A percentile compares a stretch with the other conserved stretches of the same genome.
Conservation (phyloP, 257 asterid genomes). For the Henckelia pumila region DNA sequence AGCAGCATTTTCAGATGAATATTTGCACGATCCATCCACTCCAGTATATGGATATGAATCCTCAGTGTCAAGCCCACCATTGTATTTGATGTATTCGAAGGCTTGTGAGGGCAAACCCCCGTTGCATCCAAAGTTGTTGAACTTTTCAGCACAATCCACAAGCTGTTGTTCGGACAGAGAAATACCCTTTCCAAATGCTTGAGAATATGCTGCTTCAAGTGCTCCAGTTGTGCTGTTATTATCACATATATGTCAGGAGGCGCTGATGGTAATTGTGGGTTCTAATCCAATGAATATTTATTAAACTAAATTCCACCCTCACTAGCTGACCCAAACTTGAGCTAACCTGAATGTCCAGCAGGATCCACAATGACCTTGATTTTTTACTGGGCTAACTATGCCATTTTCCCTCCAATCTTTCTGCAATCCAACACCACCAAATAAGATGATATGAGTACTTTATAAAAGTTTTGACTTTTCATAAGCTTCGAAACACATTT, state of each 20-base stretch:
- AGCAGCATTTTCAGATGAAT: constrained; percentile 62
- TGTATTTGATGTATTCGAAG: constrained; percentile 86
- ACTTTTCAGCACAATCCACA: constrained; percentile 93
- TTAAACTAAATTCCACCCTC: not conserved
- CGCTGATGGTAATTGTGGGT: not conserved
- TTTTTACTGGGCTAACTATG: constrained; percentile 83
- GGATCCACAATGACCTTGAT: constrained; percentile 91
- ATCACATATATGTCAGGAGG: constrained; percentile 7
- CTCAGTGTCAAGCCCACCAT: constrained; percentile 91
- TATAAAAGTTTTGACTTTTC: constrained; percentile 1
- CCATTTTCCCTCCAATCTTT: constrained; percentile 90
- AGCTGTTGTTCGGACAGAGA: constrained; percentile 97
- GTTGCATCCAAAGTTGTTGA: constrained; percentile 89
- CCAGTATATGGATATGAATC: constrained; percentile 82
- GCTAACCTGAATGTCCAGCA: constrained; percentile 97
- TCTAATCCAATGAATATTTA: not conserved
- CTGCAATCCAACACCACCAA: constrained; percentile 39
- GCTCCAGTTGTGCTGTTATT: constrained; percentile 91
- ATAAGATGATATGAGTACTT: constrained; percentile 16
- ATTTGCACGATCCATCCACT: constrained; percentile 65
- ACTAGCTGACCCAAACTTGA: constrained; percentile 13
- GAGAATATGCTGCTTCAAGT: constrained; percentile 90
- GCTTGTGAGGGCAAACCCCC: constrained; percentile 99
- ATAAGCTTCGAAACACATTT: constrained; percentile 3
- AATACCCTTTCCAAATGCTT: constrained; percentile 70